Evolutionary conservation across 371 early-diverging fungal species (phyloP).

Genomic region (Rhizopus microsporus): DNA sequence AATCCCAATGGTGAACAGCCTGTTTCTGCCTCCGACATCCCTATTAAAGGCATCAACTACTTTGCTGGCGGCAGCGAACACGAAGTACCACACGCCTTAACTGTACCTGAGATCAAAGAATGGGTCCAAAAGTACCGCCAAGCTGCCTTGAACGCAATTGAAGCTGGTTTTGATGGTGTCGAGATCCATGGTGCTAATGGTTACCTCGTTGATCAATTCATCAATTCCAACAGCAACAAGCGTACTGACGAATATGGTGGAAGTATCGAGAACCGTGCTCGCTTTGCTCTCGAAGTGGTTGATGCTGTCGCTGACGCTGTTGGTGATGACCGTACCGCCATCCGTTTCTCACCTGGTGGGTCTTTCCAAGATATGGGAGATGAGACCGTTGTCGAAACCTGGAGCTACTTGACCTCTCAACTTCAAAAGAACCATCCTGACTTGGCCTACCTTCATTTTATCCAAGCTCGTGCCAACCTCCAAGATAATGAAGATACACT

Average conservation of each 20-base stretch:
- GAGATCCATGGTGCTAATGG: slow-evolving; percentile 69
- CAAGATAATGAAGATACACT: slow-evolving; percentile 1
- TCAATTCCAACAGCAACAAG: slow-evolving; percentile 36
- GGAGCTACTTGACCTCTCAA: slow-evolving; percentile 16
- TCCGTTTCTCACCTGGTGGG: slow-evolving; percentile 25
- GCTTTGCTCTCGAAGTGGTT: slow-evolving; percentile 49
- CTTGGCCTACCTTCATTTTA: slow-evolving; percentile 26
- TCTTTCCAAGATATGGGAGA: slow-evolving; percentile 22
- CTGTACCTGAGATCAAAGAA: slow-evolving; percentile 39
- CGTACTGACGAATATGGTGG: slow-evolving; percentile 50
- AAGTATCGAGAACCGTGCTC: slow-evolving; percentile 51
- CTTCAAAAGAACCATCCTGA: slow-evolving; percentile 19
- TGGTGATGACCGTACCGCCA: slow-evolving; percentile 11
- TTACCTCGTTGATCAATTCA: slow-evolving; percentile 62
- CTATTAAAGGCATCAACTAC: slow-evolving; percentile 9
- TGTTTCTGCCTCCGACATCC: slow-evolving; percentile 37
- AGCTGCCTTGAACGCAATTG: slow-evolving; percentile 39
- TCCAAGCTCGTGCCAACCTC: slow-evolving; percentile 20
- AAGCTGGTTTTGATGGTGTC: slow-evolving; percentile 65
- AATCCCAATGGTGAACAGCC: slow-evolving; percentile 22
- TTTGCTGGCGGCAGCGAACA: slow-evolving; percentile 1
- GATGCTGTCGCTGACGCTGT: slow-evolving; percentile 34
- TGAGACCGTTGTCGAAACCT: slow-evolving; percentile 20
- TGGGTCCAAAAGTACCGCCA: slow-evolving; percentile 34
- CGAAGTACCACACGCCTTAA: slow-evolving; percentile 22